These are phyloP conservation scores for Chalara sp. DNA, from an alignment of 2,329 filamentous ascomycete species.

Conservation along the genomic window DNA sequence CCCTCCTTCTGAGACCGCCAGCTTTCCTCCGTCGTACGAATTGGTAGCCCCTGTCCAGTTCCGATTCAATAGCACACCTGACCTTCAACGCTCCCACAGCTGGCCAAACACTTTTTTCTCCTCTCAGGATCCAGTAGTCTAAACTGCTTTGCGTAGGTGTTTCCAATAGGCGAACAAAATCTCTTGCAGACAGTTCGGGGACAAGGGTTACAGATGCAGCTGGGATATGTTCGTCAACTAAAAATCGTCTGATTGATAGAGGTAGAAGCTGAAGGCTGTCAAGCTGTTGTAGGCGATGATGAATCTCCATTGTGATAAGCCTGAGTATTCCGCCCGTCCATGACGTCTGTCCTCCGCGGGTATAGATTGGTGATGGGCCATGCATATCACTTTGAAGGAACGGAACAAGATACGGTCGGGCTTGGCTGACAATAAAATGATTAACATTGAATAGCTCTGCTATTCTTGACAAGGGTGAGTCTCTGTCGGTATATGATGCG, in stretches of 20 bases:
- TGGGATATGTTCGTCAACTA: slow-evolving; percentile 77
- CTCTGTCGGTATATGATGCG: slow-evolving; percentile 44
- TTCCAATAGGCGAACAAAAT: slow-evolving; percentile 76
- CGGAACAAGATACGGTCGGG: slow-evolving; percentile 80
- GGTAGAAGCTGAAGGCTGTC: slow-evolving; percentile 72
- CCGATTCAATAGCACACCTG: slow-evolving; percentile 78
- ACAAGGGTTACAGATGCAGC: slow-evolving; percentile 75
- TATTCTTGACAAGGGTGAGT: slow-evolving; percentile 54
- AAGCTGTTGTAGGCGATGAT: slow-evolving; percentile 74
- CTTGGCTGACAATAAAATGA: slow-evolving; percentile 91
- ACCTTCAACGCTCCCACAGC: slow-evolving; percentile 76
- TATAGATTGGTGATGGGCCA: slow-evolving; percentile 58
- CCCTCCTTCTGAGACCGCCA: slow-evolving; percentile 24
- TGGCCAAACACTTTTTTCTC: slow-evolving; percentile 87
- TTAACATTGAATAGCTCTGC: slow-evolving; percentile 68
- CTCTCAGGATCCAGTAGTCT: slow-evolving; percentile 78
- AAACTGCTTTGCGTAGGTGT: slow-evolving; percentile 70
- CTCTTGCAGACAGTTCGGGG: slow-evolving; percentile 64
- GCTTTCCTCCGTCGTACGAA: slow-evolving; percentile 53
- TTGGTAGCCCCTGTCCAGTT: slow-evolving; percentile 81
- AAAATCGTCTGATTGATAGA: slow-evolving; percentile 60
- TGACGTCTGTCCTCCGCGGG: slow-evolving; percentile 50
- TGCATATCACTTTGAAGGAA: slow-evolving; percentile 79
- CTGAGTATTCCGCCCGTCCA: slow-evolving; percentile 54
- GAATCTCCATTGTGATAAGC: slow-evolving; percentile 68